phyloP scores from a whole-genome alignment of 768 basidiomycete species.

The Auricularia sp. region DNA sequence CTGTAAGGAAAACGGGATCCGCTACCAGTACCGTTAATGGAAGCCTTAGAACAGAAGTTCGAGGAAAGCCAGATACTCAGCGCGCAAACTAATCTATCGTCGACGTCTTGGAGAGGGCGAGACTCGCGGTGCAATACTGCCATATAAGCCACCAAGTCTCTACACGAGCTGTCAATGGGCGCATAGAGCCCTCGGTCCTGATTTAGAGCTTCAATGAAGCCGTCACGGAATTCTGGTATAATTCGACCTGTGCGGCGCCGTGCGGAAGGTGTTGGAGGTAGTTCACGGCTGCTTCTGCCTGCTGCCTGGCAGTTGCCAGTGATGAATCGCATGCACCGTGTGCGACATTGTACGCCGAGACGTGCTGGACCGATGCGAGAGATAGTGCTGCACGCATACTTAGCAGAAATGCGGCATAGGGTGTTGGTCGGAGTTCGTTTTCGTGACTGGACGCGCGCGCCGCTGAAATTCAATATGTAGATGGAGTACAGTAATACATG shows the following conservation, averaged over 20 bases:
- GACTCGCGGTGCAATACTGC: background rate
- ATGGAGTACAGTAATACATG: slow-evolving; percentile 8
- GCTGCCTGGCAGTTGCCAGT: too few relatives aligned
- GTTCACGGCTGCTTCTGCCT: too few relatives aligned
- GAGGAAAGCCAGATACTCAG: background rate
- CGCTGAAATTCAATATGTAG: background rate
- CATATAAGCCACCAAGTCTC: background rate
- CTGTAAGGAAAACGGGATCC: slow-evolving; percentile 15
- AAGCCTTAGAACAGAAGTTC: background rate
- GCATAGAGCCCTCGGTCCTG: background rate
- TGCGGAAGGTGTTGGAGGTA: too few relatives aligned
- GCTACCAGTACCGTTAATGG: background rate
- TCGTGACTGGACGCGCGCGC: too few relatives aligned
- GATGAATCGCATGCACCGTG: too few relatives aligned
- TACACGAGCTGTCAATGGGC: background rate
- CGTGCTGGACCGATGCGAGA: too few relatives aligned
- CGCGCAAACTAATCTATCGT: background rate
- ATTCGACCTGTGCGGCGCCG: too few relatives aligned
- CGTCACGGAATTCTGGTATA: background rate
- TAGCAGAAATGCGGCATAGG: too few relatives aligned
- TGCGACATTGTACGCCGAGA: too few relatives aligned
- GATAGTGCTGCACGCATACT: too few relatives aligned
- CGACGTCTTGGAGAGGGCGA: too few relatives aligned
- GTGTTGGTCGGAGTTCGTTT: too few relatives aligned
- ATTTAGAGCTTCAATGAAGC: background rate